A percentile compares a stretch with the other conserved stretches of the same genome.
Evolutionary conservation across 2,329 filamentous ascomycete genomes (phyloP).

Genomic region (Diaporthe amygdali): DNA sequence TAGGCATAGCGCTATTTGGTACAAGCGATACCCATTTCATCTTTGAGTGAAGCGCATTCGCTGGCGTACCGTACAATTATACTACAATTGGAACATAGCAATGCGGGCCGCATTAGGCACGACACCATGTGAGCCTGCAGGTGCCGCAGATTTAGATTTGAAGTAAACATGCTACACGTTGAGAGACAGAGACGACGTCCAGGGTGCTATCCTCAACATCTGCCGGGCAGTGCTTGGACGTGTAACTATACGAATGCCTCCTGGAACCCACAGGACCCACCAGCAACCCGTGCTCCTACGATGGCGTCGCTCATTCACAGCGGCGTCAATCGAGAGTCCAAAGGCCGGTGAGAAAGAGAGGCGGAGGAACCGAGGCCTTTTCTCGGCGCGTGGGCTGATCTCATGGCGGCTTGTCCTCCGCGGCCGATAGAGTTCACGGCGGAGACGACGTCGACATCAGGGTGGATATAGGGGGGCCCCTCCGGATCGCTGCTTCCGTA

Average conservation of each 20-base stretch:
- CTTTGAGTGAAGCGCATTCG: neutral
- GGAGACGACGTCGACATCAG: neutral
- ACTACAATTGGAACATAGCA: too few species aligned
- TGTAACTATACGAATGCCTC: neutral
- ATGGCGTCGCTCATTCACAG: neutral
- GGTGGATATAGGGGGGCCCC: neutral
- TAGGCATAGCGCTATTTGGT: conserved; percentile 29
- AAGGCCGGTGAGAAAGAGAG: neutral
- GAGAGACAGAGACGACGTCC: too few species aligned
- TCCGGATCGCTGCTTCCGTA: neutral
- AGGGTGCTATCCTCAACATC: too few species aligned
- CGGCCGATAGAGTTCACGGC: conserved; percentile 3
- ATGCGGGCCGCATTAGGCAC: too few species aligned
- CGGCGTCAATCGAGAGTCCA: neutral
- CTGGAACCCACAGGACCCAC: neutral
- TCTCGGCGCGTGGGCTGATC: neutral
- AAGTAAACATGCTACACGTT: too few species aligned
- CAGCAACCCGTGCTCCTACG: neutral
- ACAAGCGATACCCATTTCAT: conserved; percentile 28
- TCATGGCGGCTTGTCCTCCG: neutral
- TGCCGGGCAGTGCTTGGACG: too few species aligned
- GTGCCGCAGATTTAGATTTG: too few species aligned
- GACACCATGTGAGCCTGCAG: too few species aligned
- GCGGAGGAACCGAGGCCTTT: neutral
- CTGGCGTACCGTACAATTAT: neutral